Conservation (phyloP, 495 filamentous ascomycete species). For the Hyaloscypha hepaticicola region DNA sequence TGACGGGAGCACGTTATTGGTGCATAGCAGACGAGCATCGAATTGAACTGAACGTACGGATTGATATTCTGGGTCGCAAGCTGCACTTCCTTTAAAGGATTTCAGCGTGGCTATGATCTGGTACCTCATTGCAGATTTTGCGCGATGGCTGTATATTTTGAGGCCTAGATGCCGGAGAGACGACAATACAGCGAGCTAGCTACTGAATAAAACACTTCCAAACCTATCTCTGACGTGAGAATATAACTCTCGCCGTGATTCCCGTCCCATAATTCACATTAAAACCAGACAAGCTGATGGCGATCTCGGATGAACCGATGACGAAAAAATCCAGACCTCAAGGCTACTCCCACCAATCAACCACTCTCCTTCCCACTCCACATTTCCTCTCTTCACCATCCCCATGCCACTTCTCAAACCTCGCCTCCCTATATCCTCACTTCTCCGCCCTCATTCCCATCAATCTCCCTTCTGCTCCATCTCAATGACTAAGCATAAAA, state of each 20-base stretch:
- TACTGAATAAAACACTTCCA: conserved; percentile 25
- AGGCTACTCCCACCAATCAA: too few species aligned
- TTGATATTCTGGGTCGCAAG: conserved; percentile 6
- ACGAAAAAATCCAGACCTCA: too few species aligned
- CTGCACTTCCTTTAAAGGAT: conserved; percentile 11
- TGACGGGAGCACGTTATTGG: conserved; percentile 9
- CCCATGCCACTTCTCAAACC: too few species aligned
- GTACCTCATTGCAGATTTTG: conserved; percentile 21
- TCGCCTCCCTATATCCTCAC: background rate
- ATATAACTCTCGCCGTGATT: background rate
- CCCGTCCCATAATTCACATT: too few species aligned
- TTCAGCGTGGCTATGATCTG: conserved; percentile 8
- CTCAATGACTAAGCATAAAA: background rate
- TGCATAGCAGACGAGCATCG: background rate
- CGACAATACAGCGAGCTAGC: conserved; percentile 3
- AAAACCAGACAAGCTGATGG: background rate
- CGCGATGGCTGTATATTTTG: conserved; percentile 14
- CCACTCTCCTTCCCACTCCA: too few species aligned
- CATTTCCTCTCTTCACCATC: too few species aligned
- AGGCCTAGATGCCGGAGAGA: background rate
- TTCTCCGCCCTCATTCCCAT: background rate
- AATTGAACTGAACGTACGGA: background rate
- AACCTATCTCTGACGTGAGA: background rate
- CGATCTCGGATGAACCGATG: too few species aligned
- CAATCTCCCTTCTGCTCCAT: background rate